Conservation (phyloP, 2,329 filamentous ascomycete species). For the Allantophomopsis lycopodina region DNA sequence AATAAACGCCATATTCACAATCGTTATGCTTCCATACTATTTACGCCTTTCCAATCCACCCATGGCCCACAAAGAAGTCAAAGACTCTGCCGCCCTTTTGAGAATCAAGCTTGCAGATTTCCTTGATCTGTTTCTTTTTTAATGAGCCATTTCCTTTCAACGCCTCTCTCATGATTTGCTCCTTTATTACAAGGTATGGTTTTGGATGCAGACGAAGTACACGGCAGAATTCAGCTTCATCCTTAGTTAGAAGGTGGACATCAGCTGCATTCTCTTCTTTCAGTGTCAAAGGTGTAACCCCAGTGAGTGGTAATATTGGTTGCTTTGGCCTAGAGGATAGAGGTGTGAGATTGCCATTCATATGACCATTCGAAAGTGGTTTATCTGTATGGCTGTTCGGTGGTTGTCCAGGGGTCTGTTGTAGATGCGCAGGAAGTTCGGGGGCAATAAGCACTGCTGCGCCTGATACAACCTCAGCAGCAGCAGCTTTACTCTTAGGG, state of each 20-base stretch:
- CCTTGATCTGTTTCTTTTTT: slow-evolving; percentile 88
- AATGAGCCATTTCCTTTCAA: slow-evolving; percentile 76
- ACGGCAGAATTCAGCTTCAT: slow-evolving; percentile 79
- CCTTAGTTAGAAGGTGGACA: slow-evolving; percentile 69
- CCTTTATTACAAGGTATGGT: slow-evolving; percentile 89
- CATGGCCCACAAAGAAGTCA: slow-evolving; percentile 87
- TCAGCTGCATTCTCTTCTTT: slow-evolving; percentile 54
- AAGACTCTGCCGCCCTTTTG: slow-evolving; percentile 79
- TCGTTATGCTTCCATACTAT: too few species aligned
- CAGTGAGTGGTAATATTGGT: slow-evolving; percentile 31
- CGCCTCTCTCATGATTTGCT: slow-evolving; percentile 80
- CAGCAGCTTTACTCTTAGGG: slow-evolving; percentile 52
- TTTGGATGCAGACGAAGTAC: slow-evolving; percentile 79
- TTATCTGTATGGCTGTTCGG: slow-evolving; percentile 30
- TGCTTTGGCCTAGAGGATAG: slow-evolving; percentile 27
- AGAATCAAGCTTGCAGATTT: slow-evolving; percentile 71
- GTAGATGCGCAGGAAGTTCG: slow-evolving; percentile 53
- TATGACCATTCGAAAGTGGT: slow-evolving; percentile 33
- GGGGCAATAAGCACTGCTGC: slow-evolving; percentile 66
- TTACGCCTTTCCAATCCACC: slow-evolving; percentile 80
- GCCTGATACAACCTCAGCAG: slow-evolving; percentile 60
- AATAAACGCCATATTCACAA: too few species aligned
- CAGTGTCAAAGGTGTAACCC: slow-evolving; percentile 24
- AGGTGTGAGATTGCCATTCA: slow-evolving; percentile 22
- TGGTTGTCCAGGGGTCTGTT: slow-evolving; percentile 17